phyloP scores from a whole-genome alignment of 2,329 filamentous ascomycete species.

The Pseudogymnoascus sp. region DNA sequence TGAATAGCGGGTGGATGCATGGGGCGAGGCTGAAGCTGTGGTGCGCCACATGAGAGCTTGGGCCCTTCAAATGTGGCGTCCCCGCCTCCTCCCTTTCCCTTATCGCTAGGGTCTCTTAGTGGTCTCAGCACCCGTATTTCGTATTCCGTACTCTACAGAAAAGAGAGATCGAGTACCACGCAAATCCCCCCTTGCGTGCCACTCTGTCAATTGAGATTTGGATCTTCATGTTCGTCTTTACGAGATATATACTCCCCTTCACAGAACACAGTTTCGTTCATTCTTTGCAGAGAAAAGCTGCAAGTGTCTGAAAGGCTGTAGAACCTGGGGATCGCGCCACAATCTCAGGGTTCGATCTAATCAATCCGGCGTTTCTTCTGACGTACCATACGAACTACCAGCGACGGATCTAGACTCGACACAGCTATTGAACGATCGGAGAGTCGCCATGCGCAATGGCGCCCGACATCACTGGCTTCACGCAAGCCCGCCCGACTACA shows the following conservation, averaged over 20 bases:
- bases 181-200: background rate
- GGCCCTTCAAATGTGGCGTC: background rate
- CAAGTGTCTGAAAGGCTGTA: background rate
- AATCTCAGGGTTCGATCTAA: background rate
- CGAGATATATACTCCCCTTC: background rate
- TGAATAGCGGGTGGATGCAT: background rate
- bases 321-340: background rate
- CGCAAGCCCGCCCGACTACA: background rate
- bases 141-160: background rate
- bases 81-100: background rate
- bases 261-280: background rate
- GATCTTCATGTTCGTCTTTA: background rate
- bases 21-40: background rate
- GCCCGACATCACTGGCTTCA: conserved; percentile 26
- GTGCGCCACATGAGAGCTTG: background rate
- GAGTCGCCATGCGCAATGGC: conserved; percentile 24
- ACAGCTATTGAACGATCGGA: background rate
- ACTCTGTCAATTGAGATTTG: background rate
- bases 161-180: conserved; percentile 4
- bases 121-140: conserved; percentile 4
- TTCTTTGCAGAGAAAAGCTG: background rate
- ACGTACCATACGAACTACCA: background rate
- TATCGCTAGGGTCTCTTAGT: conserved; percentile 5
- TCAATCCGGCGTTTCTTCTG: background rate
- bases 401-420: background rate